A percentile compares a stretch with the other conserved stretches of the same genome.
These are phyloP conservation scores for Phellinidium pouzarii DNA, from an alignment of 1,284 basidiomycete genomes.

Conservation along the genomic window DNA sequence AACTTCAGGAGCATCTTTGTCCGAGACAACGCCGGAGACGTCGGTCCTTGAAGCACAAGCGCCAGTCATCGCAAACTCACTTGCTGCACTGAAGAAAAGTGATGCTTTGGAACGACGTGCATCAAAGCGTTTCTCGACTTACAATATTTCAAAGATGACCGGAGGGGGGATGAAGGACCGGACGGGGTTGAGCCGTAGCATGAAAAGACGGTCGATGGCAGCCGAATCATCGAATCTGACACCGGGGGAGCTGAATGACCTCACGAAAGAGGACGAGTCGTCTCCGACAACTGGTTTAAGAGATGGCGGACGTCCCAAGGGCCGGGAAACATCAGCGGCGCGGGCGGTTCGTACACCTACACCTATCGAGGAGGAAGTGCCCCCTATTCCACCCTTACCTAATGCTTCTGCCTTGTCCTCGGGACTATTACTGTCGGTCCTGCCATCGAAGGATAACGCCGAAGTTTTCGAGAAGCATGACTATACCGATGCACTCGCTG, in stretches of 20 bases:
- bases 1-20: conserved; percentile 20
- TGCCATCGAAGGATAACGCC: conserved; percentile 24
- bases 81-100: conserved; percentile 83
- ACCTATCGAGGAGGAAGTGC: conserved; percentile 35
- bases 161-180: conserved; percentile 41
- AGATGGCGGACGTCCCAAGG: conserved; percentile 23
- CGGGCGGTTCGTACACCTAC: conserved; percentile 27
- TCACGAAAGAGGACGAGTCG: conserved; percentile 61
- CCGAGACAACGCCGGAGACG: conserved; percentile 26
- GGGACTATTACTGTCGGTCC: conserved; percentile 28
- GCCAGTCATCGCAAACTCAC: conserved; percentile 73
- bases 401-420: conserved; percentile 27
- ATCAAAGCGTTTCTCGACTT: conserved; percentile 94
- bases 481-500: conserved; percentile 4
- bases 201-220: conserved; percentile 61
- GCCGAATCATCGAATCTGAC: conserved; percentile 51
- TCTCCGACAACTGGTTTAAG: conserved; percentile 22
- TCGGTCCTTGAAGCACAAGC: conserved; percentile 40
- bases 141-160: conserved; percentile 94
- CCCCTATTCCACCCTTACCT: conserved; percentile 35
- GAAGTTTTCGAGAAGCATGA: neutral
- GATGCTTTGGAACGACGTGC: conserved; percentile 88
- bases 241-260: conserved; percentile 57
- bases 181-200: conserved; percentile 27
- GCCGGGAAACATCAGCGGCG: conserved; percentile 28